Evolutionary conservation across 768 basidiomycete species (phyloP).

Genomic region (Tulasnella calospora): DNA sequence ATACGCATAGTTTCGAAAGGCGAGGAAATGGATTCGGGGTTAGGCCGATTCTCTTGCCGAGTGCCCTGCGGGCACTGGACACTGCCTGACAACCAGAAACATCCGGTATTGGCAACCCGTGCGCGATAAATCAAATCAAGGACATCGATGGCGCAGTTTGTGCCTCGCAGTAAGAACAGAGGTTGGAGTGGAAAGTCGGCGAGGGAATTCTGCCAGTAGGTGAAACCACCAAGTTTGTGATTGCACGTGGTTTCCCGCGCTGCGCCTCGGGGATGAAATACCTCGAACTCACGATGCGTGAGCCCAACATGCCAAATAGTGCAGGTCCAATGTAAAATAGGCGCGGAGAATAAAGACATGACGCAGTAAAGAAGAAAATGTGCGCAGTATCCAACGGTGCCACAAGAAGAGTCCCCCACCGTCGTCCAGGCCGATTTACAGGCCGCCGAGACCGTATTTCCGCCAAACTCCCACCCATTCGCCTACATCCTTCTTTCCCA

Average conservation of each 20-base stretch:
- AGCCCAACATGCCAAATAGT: not conserved
- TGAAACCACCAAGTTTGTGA: too few species aligned
- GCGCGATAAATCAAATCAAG: not conserved
- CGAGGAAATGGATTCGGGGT: not conserved
- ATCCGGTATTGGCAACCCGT: not conserved
- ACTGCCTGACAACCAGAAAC: not conserved
- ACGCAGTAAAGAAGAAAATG: not conserved
- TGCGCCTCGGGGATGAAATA: not conserved
- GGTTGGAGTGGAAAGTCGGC: not conserved
- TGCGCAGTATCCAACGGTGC: not conserved
- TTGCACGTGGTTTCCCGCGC: not conserved
- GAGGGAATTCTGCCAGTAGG: not conserved
- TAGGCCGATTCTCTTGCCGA: not conserved
- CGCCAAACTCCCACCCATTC: conserved; percentile 57
- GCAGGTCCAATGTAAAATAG: not conserved
- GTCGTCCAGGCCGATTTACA: not conserved
- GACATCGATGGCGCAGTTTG: not conserved
- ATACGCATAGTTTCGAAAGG: not conserved
- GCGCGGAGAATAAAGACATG: not conserved
- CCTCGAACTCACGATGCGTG: not conserved
- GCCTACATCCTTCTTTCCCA: conserved; percentile 75
- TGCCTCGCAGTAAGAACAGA: not conserved
- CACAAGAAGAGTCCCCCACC: not conserved
- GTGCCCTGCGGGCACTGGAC: not conserved
- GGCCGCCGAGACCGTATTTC: conserved; percentile 59